Percentiles rank a stretch among this genome's conserved stretches.
Conservation (phyloP, 2,329 filamentous ascomycete genomes). For the Hymenoscyphus fructigenus region DNA sequence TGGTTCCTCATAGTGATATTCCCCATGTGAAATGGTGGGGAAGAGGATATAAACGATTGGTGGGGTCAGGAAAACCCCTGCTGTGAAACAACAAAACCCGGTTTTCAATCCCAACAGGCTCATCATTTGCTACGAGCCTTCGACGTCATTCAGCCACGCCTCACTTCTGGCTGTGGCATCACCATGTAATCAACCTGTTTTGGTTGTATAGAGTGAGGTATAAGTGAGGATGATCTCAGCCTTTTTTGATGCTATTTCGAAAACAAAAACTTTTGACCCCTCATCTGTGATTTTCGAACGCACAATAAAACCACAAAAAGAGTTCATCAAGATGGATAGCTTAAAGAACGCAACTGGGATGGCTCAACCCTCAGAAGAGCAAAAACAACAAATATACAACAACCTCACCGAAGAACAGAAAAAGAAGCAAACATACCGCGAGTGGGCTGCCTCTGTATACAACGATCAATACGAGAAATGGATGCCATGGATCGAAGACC, state of each 20-base stretch:
- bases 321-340: conserved; percentile 6
- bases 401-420: conserved; percentile 23
- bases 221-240: background rate
- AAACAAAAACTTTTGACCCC: background rate
- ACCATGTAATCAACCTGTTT: background rate
- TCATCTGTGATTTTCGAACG: background rate
- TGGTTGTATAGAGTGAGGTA: background rate
- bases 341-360: conserved; percentile 9
- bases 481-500: conserved; percentile 75
- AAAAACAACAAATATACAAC: conserved; percentile 23
- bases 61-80: background rate
- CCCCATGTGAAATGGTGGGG: background rate
- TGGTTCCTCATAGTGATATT: background rate
- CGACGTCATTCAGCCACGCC: conserved; percentile 1
- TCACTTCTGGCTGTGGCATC: background rate
- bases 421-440: conserved; percentile 40
- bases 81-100: background rate
- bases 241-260: background rate
- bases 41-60: background rate
- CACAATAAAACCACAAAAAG: background rate
- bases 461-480: conserved; percentile 72
- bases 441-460: conserved; percentile 64
- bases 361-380: conserved; percentile 18
- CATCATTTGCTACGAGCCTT: background rate
- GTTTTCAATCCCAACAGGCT: background rate